A percentile compares a stretch with the other conserved stretches of the same genome.
Evolutionary conservation across 768 basidiomycete genomes (phyloP).

Genomic region (Mycena metata): DNA sequence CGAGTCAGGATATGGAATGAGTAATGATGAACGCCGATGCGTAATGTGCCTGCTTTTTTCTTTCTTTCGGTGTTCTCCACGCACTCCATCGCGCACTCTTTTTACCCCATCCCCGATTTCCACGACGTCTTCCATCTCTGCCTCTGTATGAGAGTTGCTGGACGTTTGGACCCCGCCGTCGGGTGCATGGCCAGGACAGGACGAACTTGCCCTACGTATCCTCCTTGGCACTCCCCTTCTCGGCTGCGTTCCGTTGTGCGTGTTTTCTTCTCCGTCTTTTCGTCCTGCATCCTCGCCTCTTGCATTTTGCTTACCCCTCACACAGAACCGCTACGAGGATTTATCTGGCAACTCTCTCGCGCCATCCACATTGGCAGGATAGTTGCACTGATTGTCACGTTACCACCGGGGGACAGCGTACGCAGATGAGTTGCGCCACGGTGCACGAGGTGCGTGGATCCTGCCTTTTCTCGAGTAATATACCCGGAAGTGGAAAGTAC

Average conservation of each 20-base stretch:
- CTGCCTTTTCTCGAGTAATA: too few species aligned
- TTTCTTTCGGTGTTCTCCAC: slow-evolving; percentile 1
- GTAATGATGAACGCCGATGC: neutral
- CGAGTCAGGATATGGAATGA: slow-evolving; percentile 9
- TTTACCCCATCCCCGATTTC: neutral
- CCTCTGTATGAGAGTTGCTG: neutral
- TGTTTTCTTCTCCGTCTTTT: slow-evolving; percentile 5
- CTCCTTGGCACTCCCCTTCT: slow-evolving; percentile 2
- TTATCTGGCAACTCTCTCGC: neutral
- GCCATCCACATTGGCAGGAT: neutral
- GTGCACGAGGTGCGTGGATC: neutral
- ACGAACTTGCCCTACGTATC: slow-evolving; percentile 3
- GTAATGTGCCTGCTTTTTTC: neutral
- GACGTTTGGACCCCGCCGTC: neutral
- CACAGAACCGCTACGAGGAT: neutral
- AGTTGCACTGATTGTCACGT: neutral
- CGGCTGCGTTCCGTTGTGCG: neutral
- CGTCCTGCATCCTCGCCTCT: slow-evolving; percentile 8
- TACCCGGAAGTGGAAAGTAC: too few species aligned
- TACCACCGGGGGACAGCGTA: neutral
- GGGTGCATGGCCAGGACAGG: neutral
- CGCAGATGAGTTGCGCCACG: neutral
- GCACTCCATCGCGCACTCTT: neutral
- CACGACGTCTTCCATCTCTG: slow-evolving; percentile 5
- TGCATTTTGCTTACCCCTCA: neutral